phyloP scores from a whole-genome alignment of 2,329 filamentous ascomycete species.

The Dryadomyces quercus-mongolicae region DNA sequence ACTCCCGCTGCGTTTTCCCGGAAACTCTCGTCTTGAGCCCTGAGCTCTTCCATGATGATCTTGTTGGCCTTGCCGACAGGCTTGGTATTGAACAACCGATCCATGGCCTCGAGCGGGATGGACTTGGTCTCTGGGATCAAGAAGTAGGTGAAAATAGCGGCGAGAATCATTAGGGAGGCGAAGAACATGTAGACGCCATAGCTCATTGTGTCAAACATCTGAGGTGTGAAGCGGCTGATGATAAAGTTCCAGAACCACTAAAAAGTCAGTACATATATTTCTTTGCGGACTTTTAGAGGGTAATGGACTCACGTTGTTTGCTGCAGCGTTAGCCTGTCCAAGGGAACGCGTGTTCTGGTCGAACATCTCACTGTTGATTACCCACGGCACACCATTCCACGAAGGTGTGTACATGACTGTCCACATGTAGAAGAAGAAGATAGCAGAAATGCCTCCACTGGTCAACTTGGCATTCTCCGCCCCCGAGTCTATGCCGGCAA shows the following conservation, averaged over 20 bases:
- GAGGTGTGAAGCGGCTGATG: constrained; percentile 53
- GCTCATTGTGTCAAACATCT: constrained; percentile 47
- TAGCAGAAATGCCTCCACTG: constrained; percentile 40
- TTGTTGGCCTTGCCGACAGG: constrained; percentile 31
- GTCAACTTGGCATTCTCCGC: constrained; percentile 16
- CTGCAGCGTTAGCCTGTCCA: constrained; percentile 59
- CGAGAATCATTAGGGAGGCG: constrained; percentile 46
- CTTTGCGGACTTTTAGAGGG: not conserved
- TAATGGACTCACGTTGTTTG: constrained; percentile 36
- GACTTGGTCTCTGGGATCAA: constrained; percentile 55
- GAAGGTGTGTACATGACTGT: constrained; percentile 60
- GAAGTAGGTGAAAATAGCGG: constrained; percentile 48
- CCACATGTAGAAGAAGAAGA: constrained; percentile 66
- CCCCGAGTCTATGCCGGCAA: constrained; percentile 26
- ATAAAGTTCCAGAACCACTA: constrained; percentile 61
- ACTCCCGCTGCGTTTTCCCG: not conserved
- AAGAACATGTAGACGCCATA: constrained; percentile 62
- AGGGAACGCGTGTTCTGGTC: constrained; percentile 56
- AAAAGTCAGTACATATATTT: not conserved
- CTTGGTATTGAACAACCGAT: constrained; percentile 43
- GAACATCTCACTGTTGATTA: constrained; percentile 66
- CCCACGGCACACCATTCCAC: constrained; percentile 67
- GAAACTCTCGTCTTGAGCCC: not conserved
- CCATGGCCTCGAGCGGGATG: constrained; percentile 53
- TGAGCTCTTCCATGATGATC: constrained; percentile 30